phyloP scores from a whole-genome alignment of 345 rosid genomes.

The Eucalyptus tenuipes region DNA sequence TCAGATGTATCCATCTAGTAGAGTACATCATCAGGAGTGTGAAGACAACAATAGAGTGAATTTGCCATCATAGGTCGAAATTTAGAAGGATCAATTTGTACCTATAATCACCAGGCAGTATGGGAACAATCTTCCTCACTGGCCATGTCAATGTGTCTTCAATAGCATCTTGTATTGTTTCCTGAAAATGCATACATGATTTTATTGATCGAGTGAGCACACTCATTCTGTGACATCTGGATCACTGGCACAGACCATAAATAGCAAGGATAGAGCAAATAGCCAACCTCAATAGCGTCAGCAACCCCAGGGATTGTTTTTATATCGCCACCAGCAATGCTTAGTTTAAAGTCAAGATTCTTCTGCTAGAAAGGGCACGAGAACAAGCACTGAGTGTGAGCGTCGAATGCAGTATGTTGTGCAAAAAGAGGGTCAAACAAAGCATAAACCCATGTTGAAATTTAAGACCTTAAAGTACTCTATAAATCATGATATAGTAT shows the following conservation, averaged over 20 bases:
- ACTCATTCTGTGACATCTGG: not conserved
- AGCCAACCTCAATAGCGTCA: conserved; percentile 68
- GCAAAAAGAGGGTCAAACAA: not conserved
- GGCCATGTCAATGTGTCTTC: conserved; percentile 97
- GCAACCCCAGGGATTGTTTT: conserved; percentile 80
- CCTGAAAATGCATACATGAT: conserved; percentile 25
- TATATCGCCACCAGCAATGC: conserved; percentile 68
- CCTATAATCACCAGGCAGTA: conserved; percentile 95
- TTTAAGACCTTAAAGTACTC: not conserved
- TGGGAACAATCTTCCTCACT: conserved; percentile 60
- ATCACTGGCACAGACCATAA: not conserved
- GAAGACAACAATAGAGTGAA: not conserved
- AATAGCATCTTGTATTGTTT: conserved; percentile 65
- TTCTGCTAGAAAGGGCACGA: conserved; percentile 33
- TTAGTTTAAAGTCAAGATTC: conserved; percentile 67
- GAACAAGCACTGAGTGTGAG: not conserved
- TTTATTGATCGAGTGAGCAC: not conserved
- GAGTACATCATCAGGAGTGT: not conserved
- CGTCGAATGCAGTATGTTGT: not conserved
- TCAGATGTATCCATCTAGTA: not conserved
- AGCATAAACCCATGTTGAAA: not conserved
- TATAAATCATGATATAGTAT: not conserved
- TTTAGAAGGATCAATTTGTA: not conserved
- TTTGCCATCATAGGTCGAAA: not conserved
- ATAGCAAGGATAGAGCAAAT: not conserved